Percentiles rank a stretch among this genome's conserved stretches.
Evolutionary conservation across 2,329 filamentous ascomycete species (phyloP).

Genomic region (Fusarium sp.): DNA sequence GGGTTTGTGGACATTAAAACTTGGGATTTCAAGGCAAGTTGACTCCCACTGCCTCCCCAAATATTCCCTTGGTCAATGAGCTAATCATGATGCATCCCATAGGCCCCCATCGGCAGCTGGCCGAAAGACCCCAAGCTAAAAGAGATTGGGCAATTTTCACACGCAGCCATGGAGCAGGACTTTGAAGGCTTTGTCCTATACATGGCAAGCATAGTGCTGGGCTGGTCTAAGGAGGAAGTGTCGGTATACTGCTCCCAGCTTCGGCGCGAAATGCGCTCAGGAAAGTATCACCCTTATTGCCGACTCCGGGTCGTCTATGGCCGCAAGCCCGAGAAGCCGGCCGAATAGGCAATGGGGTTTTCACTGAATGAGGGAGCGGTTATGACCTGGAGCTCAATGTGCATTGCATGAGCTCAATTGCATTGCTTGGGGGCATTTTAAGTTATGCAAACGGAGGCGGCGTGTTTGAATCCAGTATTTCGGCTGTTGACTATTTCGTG

Average conservation of each 20-base stretch:
- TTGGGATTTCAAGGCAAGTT: constrained; percentile 11
- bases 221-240: constrained; percentile 28
- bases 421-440: no score
- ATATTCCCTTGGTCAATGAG: fast-evolving
- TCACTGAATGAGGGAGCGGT: no score
- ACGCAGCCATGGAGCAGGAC: constrained; percentile 21
- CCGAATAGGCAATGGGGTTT: neutral
- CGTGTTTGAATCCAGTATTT: no score
- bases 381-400: no score
- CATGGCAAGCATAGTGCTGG: constrained; percentile 26
- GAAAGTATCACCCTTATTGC: constrained; percentile 24
- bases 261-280: constrained; percentile 12
- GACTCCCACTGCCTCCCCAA: fast-evolving
- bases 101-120: constrained; percentile 16
- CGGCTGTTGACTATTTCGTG: no score
- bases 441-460: no score
- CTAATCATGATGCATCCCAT: fast-evolving
- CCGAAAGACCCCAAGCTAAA: constrained; percentile 2
- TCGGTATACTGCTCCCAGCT: constrained; percentile 30
- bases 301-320: constrained; percentile 24
- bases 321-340: constrained; percentile 12
- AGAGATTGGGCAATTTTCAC: constrained; percentile 8
- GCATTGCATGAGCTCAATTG: no score
- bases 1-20: constrained; percentile 9
- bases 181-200: constrained; percentile 22